Percentiles rank a stretch among this genome's conserved stretches.
Conservation (phyloP, 2,329 filamentous ascomycete species). For the Pseudopithomyces maydicus region DNA sequence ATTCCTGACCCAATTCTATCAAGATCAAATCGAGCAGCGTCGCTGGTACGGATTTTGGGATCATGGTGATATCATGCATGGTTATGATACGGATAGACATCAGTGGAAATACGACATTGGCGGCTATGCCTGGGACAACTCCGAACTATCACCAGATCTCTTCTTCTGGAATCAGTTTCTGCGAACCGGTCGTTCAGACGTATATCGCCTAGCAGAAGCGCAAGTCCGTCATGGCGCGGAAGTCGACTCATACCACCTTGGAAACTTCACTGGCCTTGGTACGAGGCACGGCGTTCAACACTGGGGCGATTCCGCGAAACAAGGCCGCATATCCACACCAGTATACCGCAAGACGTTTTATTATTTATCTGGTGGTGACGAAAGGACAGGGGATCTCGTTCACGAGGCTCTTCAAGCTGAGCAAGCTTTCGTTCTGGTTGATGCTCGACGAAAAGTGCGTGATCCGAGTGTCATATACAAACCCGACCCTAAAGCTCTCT, state of each 20-base stretch:
- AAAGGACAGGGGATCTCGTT: conserved; percentile 61
- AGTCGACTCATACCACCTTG: conserved; percentile 66
- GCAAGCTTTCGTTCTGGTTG: conserved; percentile 58
- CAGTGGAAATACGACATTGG: conserved; percentile 68
- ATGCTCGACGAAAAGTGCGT: conserved; percentile 64
- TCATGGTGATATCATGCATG: conserved; percentile 67
- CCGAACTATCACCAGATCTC: conserved; percentile 65
- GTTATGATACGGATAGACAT: conserved; percentile 64
- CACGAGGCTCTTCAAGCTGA: conserved; percentile 59
- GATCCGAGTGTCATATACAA: conserved; percentile 56
- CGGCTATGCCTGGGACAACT: conserved; percentile 70
- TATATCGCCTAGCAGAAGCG: conserved; percentile 64
- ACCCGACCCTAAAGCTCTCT: conserved; percentile 49
- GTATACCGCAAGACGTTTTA: conserved; percentile 64
- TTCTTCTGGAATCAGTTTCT: conserved; percentile 69
- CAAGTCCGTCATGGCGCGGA: conserved; percentile 64
- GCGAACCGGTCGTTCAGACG: conserved; percentile 61
- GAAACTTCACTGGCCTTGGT: conserved; percentile 63
- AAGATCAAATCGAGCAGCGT: conserved; percentile 60
- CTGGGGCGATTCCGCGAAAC: conserved; percentile 65
- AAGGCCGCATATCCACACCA: conserved; percentile 64
- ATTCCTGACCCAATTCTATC: conserved; percentile 63
- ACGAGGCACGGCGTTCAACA: conserved; percentile 68
- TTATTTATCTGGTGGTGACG: conserved; percentile 61
- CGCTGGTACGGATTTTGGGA: conserved; percentile 69